Evolutionary conservation across 768 basidiomycete genomes (phyloP), one percentile per base, ranked within the genome.

Genomic region (Termitomyces sp.): DNA sequence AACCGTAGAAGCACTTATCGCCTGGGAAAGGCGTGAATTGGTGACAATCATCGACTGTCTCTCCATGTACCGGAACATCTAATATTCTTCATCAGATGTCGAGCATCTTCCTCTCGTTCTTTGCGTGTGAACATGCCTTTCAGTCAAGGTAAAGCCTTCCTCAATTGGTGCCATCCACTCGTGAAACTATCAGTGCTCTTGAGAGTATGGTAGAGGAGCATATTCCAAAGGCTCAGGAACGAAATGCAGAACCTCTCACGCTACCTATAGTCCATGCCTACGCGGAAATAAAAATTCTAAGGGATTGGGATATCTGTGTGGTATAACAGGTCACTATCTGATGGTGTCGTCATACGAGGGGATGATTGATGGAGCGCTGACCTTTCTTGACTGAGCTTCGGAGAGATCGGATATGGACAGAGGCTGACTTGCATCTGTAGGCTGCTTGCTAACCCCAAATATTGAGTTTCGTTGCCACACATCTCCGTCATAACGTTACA

Each of bases 41-140:
- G 60, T 66, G 31, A 48, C 53, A 53, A 20, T 31, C 17, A 25
- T 37, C 20, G 3, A 47, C 15, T 48, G 20, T 40, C 12, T 43
- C 55, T 58, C 62, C 31, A 14, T 55, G 50, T 17, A 4, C 14
- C 3, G 36, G 7, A 25, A 29, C 8, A 31, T 9, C 20, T 12
- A 31, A 31, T 9, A 11, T 8, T 10, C 29, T 32, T 36, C 31
- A n/a, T 31, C 25, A 70, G 69, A 67, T 82, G 60, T 83, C 81
- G 2, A 76, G 77, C 63, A 69, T 82, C 8, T 82, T 78, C 67
- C 69, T 83, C 55, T 73, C 74, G 2, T 70, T 83, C n/a, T 83
- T 80, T 60, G 80, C 79, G 3, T 77, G 76, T 60, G 81, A 83
- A 62, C 77, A 81, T 37, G 80, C 78, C 3, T 82, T 83, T 67